A percentile compares a stretch with the other conserved stretches of the same genome.
phyloP scores from a whole-genome alignment of 192 early-diverging fungal genomes.

The Backusella luteola region DNA sequence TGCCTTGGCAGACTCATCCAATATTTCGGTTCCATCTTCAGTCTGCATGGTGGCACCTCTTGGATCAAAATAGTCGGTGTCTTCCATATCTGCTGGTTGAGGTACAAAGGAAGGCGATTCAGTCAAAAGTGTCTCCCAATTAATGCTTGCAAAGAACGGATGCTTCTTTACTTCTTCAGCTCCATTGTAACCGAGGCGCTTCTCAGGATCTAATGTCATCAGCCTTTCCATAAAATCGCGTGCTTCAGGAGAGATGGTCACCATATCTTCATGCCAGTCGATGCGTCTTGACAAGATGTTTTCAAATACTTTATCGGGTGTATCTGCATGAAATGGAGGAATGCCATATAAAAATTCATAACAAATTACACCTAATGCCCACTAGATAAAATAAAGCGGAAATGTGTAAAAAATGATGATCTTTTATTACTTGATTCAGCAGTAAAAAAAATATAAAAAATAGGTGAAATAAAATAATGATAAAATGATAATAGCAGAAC shows the following conservation, averaged over 20 bases:
- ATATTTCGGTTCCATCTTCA: constrained; percentile 6
- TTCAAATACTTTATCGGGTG: constrained; percentile 80
- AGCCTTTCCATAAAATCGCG: constrained; percentile 78
- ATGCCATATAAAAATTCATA: constrained; percentile 85
- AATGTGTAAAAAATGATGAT: neutral
- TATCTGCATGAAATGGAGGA: constrained; percentile 82
- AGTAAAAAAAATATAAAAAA: neutral
- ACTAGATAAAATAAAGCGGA: constrained; percentile 43
- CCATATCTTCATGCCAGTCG: constrained; percentile 73
- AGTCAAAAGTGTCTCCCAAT: constrained; percentile 66
- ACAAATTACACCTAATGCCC: constrained; percentile 86
- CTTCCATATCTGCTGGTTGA: constrained; percentile 69
- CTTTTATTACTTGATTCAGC: constrained; percentile 7
- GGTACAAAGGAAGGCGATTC: constrained; percentile 81
- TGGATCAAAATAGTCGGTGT: constrained; percentile 93
- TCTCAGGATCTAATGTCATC: constrained; percentile 61
- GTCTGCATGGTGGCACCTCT: constrained; percentile 71
- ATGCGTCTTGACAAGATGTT: constrained; percentile 78
- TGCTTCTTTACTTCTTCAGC: constrained; percentile 77
- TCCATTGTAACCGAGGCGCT: constrained; percentile 68
- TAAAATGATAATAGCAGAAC: neutral
- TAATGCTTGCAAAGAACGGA: constrained; percentile 70
- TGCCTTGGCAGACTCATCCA: constrained; percentile 36
- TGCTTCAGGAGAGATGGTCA: constrained; percentile 73
- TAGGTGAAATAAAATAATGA: neutral